Evolutionary conservation across 257 asterid species (phyloP).

Genomic region (Sherardia arvensis): DNA sequence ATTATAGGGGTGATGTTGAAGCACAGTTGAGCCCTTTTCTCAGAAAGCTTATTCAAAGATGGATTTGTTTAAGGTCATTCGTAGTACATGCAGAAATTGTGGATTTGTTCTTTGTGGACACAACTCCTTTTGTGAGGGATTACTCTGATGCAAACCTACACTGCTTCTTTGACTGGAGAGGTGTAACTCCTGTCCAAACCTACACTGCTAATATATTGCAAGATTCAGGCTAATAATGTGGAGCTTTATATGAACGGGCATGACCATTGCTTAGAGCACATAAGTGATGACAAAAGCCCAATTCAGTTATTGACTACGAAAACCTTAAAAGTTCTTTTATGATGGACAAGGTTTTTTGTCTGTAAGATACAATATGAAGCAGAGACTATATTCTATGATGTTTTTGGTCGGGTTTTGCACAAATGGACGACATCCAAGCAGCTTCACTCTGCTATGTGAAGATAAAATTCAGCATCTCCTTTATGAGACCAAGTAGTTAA

Average conservation of each 20-base stretch:
- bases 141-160: conserved; percentile 46
- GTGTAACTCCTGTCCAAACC: conserved; percentile 29
- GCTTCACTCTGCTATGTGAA: conserved; percentile 30
- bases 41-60: conserved; percentile 48
- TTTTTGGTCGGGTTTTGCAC: conserved; percentile 42
- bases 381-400: conserved; percentile 48
- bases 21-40: conserved; percentile 67
- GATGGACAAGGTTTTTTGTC: conserved; percentile 95
- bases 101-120: conserved; percentile 72
- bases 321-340: conserved; percentile 46
- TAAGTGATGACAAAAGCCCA: conserved; percentile 43
- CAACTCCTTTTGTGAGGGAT: conserved; percentile 57
- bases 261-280: conserved; percentile 75
- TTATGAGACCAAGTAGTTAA: background rate
- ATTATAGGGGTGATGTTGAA: conserved; percentile 65
- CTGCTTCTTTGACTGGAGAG: conserved; percentile 71
- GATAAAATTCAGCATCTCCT: background rate
- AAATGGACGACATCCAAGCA: conserved; percentile 46
- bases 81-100: conserved; percentile 58
- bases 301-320: conserved; percentile 49
- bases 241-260: conserved; percentile 80
- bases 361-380: conserved; percentile 27
- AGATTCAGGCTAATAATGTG: conserved; percentile 49
- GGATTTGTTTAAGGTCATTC: conserved; percentile 83
- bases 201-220: conserved; percentile 35